phyloP scores from a whole-genome alignment of 1,139 yeast genomes.

The Yueomyces sp. region DNA sequence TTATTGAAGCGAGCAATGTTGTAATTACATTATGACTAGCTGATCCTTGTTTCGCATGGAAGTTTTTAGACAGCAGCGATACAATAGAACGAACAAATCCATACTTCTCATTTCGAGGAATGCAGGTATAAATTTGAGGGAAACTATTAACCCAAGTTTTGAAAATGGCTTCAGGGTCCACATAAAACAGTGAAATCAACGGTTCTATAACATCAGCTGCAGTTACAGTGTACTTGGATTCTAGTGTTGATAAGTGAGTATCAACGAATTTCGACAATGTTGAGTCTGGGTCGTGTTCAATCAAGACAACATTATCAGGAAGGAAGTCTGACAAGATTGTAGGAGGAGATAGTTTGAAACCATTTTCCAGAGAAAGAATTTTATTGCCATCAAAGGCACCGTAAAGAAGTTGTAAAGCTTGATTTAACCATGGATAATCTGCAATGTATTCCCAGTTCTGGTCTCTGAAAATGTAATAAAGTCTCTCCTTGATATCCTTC shows the following conservation, averaged over 20 bases:
- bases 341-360: slow-evolving; percentile 46
- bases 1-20: slow-evolving; percentile 70
- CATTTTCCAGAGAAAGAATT: slow-evolving; percentile 34
- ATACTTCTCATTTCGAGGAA: slow-evolving; percentile 68
- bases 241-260: slow-evolving; percentile 42
- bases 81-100: slow-evolving; percentile 76
- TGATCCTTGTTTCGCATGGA: slow-evolving; percentile 80
- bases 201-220: slow-evolving; percentile 59
- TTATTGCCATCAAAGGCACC: slow-evolving; percentile 57
- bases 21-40: slow-evolving; percentile 80
- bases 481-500: slow-evolving; percentile 61
- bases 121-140: slow-evolving; percentile 63
- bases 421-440: slow-evolving; percentile 90
- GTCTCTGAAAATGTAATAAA: slow-evolving; percentile 75
- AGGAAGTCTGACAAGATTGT: slow-evolving; percentile 32
- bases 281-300: not conserved
- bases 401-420: slow-evolving; percentile 76
- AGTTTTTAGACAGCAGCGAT: slow-evolving; percentile 73
- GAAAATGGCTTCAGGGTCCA: slow-evolving; percentile 68
- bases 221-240: slow-evolving; percentile 31
- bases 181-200: slow-evolving; percentile 69
- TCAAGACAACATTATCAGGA: slow-evolving; percentile 7
- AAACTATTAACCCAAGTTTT: slow-evolving; percentile 77
- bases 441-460: slow-evolving; percentile 96
- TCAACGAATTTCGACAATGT: slow-evolving; percentile 30